Evolutionary conservation across 331 rosid genomes (phyloP), one percentile per base, ranked within the genome.

Genomic region (Pyrus hybrid): DNA sequence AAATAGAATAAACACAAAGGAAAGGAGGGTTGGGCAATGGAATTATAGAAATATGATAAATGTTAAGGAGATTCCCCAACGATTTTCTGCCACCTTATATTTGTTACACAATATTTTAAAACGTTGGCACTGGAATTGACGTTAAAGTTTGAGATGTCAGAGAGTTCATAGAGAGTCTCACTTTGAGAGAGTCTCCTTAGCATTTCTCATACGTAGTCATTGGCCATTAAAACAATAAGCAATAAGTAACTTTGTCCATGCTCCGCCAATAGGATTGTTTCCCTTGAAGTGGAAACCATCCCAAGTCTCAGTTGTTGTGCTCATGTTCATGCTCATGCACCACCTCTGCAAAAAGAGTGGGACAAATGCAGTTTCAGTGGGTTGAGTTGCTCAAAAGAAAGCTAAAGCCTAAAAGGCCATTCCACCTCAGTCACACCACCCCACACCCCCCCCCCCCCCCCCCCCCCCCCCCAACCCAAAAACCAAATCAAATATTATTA

Each of bases 351-450:
- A 16, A 25, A 45, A 28, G 18, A 18, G 32, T 51, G 43, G 43
- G 68, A 28, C 23, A 28, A 63, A 74, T 76, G 63, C 33, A 35
- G 70, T 23, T 62, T 2, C 67, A 25, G 2, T 62, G 75, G 43
- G 67, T 76, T 70, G 88, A 84, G 85, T 75, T 78, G 56, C 65
- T 43, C n/a, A 53, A 76, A 84, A 87, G 85, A 77, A 80, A 78
- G 75, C 80, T 20, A 29, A 70, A 51, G 45, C 63, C 35, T 28
- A 5, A 70, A 47, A 45, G 58, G 41, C 62, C 66, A 62, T 13
- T 25, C 33, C 32, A 61, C 4, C 8, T 12, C 35, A 2, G 66
- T 62, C n/a, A 3, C 32, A n/a, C n/a, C n/a, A n/a, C n/a, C n/a
- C n/a, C n/a, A n/a, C n/a, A n/a, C n/a, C n/a, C n/a, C n/a, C n/a